Conservation (phyloP, 495 filamentous ascomycete genomes). For the Amorphotheca resinae region DNA sequence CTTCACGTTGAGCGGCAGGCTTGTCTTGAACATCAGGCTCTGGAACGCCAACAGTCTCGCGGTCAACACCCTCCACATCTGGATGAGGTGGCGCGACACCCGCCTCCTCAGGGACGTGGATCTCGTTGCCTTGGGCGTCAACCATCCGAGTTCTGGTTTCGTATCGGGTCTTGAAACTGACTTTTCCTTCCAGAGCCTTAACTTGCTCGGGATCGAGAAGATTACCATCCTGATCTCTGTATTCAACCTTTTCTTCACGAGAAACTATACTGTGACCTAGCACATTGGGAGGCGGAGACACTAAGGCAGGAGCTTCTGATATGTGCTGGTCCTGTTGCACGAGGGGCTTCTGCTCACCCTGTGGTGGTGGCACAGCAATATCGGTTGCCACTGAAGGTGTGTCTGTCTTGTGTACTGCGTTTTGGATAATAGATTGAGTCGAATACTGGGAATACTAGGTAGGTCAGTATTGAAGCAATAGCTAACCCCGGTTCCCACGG, state of each 20-base stretch:
- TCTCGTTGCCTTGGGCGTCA: slow-evolving; percentile 62
- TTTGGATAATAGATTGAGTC: slow-evolving; percentile 11
- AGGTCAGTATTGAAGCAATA: slow-evolving; percentile 9
- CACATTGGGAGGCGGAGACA: slow-evolving; percentile 22
- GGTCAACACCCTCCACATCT: slow-evolving; percentile 62
- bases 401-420: slow-evolving; percentile 17
- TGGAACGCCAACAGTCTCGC: slow-evolving; percentile 38
- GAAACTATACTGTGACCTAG: slow-evolving; percentile 43
- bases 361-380: slow-evolving; percentile 31
- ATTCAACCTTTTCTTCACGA: slow-evolving; percentile 79
- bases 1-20: slow-evolving; percentile 24
- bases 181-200: slow-evolving; percentile 72
- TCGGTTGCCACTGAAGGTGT: slow-evolving; percentile 18
- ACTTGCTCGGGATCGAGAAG: slow-evolving; percentile 75
- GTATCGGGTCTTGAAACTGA: slow-evolving; percentile 87
- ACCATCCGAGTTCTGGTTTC: slow-evolving; percentile 81
- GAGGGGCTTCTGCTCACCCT: slow-evolving; percentile 18
- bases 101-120: slow-evolving; percentile 28
- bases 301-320: slow-evolving; percentile 13
- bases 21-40: slow-evolving; percentile 22
- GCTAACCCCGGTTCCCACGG: slow-evolving; percentile 2
- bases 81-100: slow-evolving; percentile 68
- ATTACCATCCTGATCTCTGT: slow-evolving; percentile 89
- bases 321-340: slow-evolving; percentile 6
- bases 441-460: slow-evolving; percentile 24